Conservation (phyloP, 2,329 filamentous ascomycete species). For the Akanthomyces uredinophilus region DNA sequence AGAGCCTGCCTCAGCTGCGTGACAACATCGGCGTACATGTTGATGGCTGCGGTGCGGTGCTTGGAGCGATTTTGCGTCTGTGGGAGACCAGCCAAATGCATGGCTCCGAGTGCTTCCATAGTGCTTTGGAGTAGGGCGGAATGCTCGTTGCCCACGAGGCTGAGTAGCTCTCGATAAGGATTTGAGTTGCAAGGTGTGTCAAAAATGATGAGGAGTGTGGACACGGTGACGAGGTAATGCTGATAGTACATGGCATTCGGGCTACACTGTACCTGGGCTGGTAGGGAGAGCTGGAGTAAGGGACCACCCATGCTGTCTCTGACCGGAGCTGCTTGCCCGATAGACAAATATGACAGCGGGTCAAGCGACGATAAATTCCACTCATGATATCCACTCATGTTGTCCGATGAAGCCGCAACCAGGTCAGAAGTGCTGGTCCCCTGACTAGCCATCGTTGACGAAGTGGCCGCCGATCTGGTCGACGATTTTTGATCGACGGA, state of each 20-base stretch:
- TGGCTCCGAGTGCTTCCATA: slow-evolving; percentile 35
- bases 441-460: neutral
- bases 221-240: slow-evolving; percentile 34
- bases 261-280: neutral
- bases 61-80: slow-evolving; percentile 25
- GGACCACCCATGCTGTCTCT: neutral
- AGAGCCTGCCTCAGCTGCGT: slow-evolving; percentile 20
- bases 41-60: slow-evolving; percentile 34
- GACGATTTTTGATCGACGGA: neutral
- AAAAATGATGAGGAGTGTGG: slow-evolving; percentile 39
- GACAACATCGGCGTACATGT: slow-evolving; percentile 33
- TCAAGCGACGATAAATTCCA: neutral
- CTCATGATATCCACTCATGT: neutral
- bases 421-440: too few species aligned
- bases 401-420: neutral
- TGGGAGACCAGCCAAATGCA: slow-evolving; percentile 35
- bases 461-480: slow-evolving; percentile 27
- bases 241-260: slow-evolving; percentile 29
- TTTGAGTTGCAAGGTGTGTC: slow-evolving; percentile 32
- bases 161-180: slow-evolving; percentile 33
- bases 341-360: neutral
- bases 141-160: slow-evolving; percentile 37
- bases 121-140: slow-evolving; percentile 33
- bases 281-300: neutral
- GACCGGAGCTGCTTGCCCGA: neutral